phyloP scores from a whole-genome alignment of 225 moss, liverwort and hornwort genomes.

The Pleurozium schreberi region DNA sequence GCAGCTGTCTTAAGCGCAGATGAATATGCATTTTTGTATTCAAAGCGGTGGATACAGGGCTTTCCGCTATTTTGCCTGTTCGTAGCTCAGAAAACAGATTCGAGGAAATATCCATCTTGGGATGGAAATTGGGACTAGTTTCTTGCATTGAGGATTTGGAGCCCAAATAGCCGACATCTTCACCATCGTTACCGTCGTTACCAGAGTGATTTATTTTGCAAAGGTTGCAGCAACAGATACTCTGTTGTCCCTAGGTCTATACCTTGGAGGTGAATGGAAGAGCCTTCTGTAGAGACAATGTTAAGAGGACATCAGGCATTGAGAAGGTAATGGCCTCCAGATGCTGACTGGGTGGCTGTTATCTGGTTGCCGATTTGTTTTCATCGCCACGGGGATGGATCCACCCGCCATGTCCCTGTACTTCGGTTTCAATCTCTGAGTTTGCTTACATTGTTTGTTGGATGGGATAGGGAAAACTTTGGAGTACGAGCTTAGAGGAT shows the following conservation, averaged over 20 bases:
- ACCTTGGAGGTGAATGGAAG: conserved; percentile 86
- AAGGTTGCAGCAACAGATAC: conserved; percentile 80
- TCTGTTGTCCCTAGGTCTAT: conserved; percentile 69
- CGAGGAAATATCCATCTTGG: conserved; percentile 60
- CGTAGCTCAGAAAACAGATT: conserved; percentile 66
- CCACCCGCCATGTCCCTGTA: background rate
- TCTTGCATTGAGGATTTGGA: conserved; percentile 57
- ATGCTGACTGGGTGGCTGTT: conserved; percentile 99
- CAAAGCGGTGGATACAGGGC: conserved; percentile 71
- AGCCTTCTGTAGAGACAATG: conserved; percentile 71
- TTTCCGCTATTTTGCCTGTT: conserved; percentile 60
- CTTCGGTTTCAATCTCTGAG: conserved; percentile 26
- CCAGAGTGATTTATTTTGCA: conserved; percentile 69
- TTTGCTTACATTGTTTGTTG: conserved; percentile 27
- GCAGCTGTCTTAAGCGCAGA: conserved; percentile 68
- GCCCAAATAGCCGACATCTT: conserved; percentile 27
- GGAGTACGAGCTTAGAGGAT: conserved; percentile 55
- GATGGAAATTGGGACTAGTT: conserved; percentile 55
- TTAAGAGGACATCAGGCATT: conserved; percentile 83
- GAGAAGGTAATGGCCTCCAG: conserved; percentile 99
- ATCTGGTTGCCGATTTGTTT: conserved; percentile 77
- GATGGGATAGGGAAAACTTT: conserved; percentile 56
- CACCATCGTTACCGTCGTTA: conserved; percentile 59
- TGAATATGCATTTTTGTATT: conserved; percentile 54
- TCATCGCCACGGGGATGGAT: conserved; percentile 38